Evolutionary conservation across 2,329 filamentous ascomycete species (phyloP), one percentile per base, ranked within the genome.

Genomic region (Chrysoporthe deuterocubensis): DNA sequence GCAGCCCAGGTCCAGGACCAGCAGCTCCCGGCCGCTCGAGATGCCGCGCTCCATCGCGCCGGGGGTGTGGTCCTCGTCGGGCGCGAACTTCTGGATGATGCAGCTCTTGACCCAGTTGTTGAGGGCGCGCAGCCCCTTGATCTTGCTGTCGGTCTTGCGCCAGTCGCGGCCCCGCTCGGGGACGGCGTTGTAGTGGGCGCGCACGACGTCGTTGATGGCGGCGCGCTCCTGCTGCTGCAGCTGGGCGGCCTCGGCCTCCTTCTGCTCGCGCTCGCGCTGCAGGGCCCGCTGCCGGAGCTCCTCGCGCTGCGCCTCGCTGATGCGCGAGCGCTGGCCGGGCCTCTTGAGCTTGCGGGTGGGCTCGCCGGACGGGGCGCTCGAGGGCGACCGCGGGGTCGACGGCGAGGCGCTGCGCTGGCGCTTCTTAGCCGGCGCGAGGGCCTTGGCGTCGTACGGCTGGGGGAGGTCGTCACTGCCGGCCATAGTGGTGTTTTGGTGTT

Each of bases 41-140:
- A 81, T 79, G 21, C 84, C 85, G 64, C 80, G 77, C 74, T 88
- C 85, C 70, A 84, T 82, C 57, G 85, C 87, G 50, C 86, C 86
- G 2, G 90, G 87, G 0, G 86, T 82, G 72, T 90, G 90, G 69
- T 92, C 89, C 77, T 95, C 92, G 71, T 90, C 89, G 0, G 92
- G 92, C 4, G 93, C 93, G 81, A 97, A 98, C 77, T 97, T 97
- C 77, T 98, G 94, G 73, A 99, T 98, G 73, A 98, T 88, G 62
- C 92, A 95, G 76, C 93, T 97, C 84, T 99, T 99, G 81, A 99
- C 88, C 96, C 96, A 99, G 79, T 99, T 99, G 82, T 99, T 99
- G 84, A 97, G 96, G 72, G 92, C 93, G 64, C 96, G 89, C 64
- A 99, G 83, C 0, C 96, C 96, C 81, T 96, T 97, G 83, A 99